Percentiles rank a stretch among this genome's conserved stretches.
These are phyloP conservation scores for Schizopora paradoxa DNA, from an alignment of 1,284 basidiomycete genomes.

Conservation along the genomic window DNA sequence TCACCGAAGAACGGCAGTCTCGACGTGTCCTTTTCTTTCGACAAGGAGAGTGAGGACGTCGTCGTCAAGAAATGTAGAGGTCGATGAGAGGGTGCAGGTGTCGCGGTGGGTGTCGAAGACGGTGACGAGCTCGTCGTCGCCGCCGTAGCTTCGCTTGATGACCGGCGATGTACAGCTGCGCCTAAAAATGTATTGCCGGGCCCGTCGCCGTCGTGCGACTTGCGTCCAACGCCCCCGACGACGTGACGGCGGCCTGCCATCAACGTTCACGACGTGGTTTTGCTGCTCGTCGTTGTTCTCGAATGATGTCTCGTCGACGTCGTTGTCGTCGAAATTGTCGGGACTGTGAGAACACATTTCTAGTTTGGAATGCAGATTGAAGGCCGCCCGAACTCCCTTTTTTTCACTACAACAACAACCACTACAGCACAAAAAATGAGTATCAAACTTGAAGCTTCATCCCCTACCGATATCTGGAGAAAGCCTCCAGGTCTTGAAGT, in stretches of 20 bases:
- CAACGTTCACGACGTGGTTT: not conserved
- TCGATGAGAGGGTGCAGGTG: too few relatives aligned
- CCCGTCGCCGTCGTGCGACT: not conserved
- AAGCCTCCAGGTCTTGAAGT: conserved; percentile 22
- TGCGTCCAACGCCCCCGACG: not conserved
- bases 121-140: not conserved
- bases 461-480: conserved; percentile 24
- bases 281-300: too few relatives aligned
- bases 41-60: too few relatives aligned
- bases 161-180: not conserved
- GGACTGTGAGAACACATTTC: not conserved
- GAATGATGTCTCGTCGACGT: conserved; percentile 1
- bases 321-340: not conserved
- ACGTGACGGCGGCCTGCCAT: conserved; percentile 12
- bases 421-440: not conserved
- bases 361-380: not conserved
- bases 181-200: not conserved
- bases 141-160: conserved; percentile 4
- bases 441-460: conserved; percentile 7
- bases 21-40: not conserved
- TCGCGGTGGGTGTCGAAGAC: not conserved
- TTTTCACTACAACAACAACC: not conserved
- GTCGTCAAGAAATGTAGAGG: not conserved
- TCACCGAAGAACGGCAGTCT: not conserved
- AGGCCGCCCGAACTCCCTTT: not conserved